Conservation (phyloP, 306 rosid genomes). For the Vigna radiata region DNA sequence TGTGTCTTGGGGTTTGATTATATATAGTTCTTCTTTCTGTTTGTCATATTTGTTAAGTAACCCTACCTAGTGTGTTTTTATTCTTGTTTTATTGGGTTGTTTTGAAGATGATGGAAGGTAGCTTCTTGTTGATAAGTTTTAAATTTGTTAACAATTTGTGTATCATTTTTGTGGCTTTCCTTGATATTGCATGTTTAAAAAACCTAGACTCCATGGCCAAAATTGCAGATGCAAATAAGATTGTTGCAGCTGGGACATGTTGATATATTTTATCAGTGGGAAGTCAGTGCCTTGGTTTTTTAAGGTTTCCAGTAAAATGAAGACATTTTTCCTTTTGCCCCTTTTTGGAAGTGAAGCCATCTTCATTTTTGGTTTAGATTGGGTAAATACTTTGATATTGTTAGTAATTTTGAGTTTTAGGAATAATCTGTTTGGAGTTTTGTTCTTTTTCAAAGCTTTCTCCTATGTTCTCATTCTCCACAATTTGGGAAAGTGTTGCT, state of each 20-base stretch:
- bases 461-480: neutral
- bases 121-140: neutral
- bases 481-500: neutral
- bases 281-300: neutral
- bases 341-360: neutral
- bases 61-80: neutral
- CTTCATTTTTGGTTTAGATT: neutral
- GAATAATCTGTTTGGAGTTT: neutral
- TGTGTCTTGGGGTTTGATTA: neutral
- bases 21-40: neutral
- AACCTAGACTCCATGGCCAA: neutral
- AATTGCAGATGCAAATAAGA: neutral
- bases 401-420: neutral
- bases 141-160: neutral
- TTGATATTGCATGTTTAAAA: neutral
- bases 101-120: neutral
- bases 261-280: neutral
- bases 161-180: neutral
- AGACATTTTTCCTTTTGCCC: neutral
- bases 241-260: neutral
- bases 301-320: neutral
- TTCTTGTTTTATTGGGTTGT: neutral
- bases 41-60: neutral
- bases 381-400: slow-evolving; percentile 17
- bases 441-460: neutral